A percentile compares a stretch with the other conserved stretches of the same genome.
Conservation (phyloP, 768 basidiomycete genomes). For the Coprinopsis strossmayeri region DNA sequence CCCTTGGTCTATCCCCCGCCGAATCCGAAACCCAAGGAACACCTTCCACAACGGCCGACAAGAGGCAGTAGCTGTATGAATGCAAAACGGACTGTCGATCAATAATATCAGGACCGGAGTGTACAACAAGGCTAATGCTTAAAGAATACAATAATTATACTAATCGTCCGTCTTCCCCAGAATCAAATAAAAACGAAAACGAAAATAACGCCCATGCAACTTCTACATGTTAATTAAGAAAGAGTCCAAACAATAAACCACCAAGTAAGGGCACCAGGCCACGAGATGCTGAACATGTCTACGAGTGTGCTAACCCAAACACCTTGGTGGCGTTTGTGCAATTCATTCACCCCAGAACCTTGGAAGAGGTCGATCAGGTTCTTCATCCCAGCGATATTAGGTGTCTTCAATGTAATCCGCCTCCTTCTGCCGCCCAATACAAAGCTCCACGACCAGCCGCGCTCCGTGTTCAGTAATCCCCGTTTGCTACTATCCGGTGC, state of each 20-base stretch:
- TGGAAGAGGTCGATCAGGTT: constrained; percentile 2
- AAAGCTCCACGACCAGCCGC: constrained; percentile 46
- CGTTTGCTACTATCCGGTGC: constrained; percentile 23
- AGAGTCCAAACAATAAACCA: constrained; percentile 4
- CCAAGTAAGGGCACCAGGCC: constrained; percentile 5
- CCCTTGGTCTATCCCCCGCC: neutral
- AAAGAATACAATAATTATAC: too few species aligned
- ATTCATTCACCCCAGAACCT: neutral
- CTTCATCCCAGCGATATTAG: constrained; percentile 14
- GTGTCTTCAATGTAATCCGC: constrained; percentile 42
- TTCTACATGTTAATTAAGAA: neutral
- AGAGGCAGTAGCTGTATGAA: neutral
- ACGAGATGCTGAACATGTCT: constrained; percentile 3
- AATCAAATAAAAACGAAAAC: too few species aligned
- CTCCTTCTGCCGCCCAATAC: constrained; percentile 47
- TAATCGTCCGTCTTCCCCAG: neutral
- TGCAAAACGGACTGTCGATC: too few species aligned
- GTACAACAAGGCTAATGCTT: too few species aligned
- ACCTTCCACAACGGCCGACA: neutral
- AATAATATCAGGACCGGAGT: too few species aligned
- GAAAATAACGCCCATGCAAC: neutral
- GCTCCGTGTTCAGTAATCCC: constrained; percentile 15
- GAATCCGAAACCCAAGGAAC: neutral
- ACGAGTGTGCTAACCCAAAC: neutral
- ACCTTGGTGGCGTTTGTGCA: neutral